Conservation (phyloP, 495 filamentous ascomycete species). For the Hypoxylon intermedium region DNA sequence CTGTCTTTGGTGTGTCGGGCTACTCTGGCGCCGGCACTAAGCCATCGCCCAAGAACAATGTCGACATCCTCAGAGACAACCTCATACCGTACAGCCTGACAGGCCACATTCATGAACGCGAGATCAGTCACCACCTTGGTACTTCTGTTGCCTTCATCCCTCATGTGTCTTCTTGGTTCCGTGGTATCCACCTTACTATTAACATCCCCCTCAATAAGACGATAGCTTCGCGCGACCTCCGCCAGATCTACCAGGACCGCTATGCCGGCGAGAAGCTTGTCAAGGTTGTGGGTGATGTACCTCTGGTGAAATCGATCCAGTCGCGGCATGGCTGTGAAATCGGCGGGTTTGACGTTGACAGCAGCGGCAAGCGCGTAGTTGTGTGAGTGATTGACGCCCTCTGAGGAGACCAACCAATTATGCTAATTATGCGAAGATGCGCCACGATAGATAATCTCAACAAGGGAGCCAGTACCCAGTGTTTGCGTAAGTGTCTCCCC, state of each 20-base stretch:
- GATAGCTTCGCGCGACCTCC: conserved; percentile 89
- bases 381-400: conserved; percentile 93
- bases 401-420: too few relatives aligned
- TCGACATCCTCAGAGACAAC: conserved; percentile 85
- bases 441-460: too few relatives aligned
- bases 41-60: conserved; percentile 93
- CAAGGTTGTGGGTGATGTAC: conserved; percentile 87
- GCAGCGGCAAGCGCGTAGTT: conserved; percentile 85
- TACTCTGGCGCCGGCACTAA: conserved; percentile 98
- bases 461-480: too few relatives aligned
- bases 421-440: too few relatives aligned
- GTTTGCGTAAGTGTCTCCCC: too few relatives aligned
- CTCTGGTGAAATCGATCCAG: conserved; percentile 85
- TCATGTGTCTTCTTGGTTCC: conserved; percentile 97
- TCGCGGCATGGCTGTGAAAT: conserved; percentile 94
- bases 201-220: conserved; percentile 82
- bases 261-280: conserved; percentile 95
- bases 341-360: conserved; percentile 92
- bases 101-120: conserved; percentile 94
- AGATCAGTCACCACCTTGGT: conserved; percentile 83
- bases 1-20: conserved; percentile 90
- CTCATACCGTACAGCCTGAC: conserved; percentile 92
- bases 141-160: conserved; percentile 85
- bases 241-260: conserved; percentile 93
- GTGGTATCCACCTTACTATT: conserved; percentile 93